Evolutionary conservation across 202 grass and related monocot genomes (phyloP).

Genomic region (Elaeis oleifera): DNA sequence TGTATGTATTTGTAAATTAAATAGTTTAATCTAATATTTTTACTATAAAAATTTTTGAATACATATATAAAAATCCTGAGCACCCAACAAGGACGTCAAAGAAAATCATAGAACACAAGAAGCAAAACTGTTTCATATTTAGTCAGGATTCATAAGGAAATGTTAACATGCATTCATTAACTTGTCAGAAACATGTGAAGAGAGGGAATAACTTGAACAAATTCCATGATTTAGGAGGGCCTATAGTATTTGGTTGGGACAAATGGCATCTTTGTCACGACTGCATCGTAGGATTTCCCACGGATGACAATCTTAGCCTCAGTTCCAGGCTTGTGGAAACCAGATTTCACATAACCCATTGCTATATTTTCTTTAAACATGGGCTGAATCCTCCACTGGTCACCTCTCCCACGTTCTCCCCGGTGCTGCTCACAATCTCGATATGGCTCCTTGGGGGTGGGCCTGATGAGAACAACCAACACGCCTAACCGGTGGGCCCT

Average conservation of each 20-base stretch:
- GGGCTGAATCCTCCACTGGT: slow-evolving; percentile 98
- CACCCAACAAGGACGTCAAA: no score
- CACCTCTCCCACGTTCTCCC: slow-evolving; percentile 87
- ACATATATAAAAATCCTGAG: no score
- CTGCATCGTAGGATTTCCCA: slow-evolving; percentile 66
- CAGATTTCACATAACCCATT: slow-evolving; percentile 91
- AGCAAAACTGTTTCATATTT: no score
- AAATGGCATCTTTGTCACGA: slow-evolving; percentile 93
- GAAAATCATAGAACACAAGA: no score
- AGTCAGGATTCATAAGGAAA: not conserved
- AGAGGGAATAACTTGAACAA: not conserved
- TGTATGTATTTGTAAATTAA: no score
- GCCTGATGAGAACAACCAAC: slow-evolving; percentile 67
- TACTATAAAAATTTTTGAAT: no score
- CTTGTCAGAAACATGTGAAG: not conserved
- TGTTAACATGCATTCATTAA: not conserved
- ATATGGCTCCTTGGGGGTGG: slow-evolving; percentile 76
- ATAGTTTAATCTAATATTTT: no score
- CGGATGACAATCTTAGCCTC: slow-evolving; percentile 75
- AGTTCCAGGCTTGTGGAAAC: slow-evolving; percentile 87
- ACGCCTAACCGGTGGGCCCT: slow-evolving; percentile 78
- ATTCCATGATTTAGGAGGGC: slow-evolving; percentile 34
- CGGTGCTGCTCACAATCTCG: slow-evolving; percentile 47
- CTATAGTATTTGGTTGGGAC: slow-evolving; percentile 96
- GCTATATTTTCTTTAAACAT: slow-evolving; percentile 98